phyloP scores from a whole-genome alignment of 2,329 filamentous ascomycete species.

The Atkinsonella hypoxylon region DNA sequence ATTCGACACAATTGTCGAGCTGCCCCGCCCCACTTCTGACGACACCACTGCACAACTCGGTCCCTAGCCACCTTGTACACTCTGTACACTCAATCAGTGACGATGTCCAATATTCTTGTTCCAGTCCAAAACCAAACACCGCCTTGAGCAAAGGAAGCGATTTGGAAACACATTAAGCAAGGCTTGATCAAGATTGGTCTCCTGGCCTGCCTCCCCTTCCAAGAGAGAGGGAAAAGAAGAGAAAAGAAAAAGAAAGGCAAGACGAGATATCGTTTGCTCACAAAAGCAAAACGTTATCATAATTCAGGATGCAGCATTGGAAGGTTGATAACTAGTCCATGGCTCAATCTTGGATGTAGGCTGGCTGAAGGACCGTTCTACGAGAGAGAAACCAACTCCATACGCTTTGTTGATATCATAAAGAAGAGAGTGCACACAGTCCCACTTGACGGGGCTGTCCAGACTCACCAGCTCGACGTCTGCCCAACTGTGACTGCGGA shows the following conservation, averaged over 20 bases:
- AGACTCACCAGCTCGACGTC: constrained; percentile 45
- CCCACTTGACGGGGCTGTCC: constrained; percentile 49
- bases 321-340: constrained; percentile 38
- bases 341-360: constrained; percentile 48
- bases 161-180: neutral
- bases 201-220: no score
- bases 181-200: no score
- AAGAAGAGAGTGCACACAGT: constrained; percentile 62
- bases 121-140: no score
- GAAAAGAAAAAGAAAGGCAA: neutral
- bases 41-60: no score
- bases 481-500: constrained; percentile 62
- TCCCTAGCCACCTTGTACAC: no score
- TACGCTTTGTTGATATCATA: constrained; percentile 78
- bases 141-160: neutral
- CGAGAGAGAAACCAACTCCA: constrained; percentile 48
- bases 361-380: constrained; percentile 68
- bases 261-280: neutral
- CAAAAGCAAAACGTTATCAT: neutral
- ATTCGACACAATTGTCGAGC: neutral
- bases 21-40: neutral
- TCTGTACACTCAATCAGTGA: no score
- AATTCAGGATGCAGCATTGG: constrained; percentile 26
- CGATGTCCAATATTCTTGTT: no score
- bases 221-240: neutral